A percentile compares a stretch with the other conserved stretches of the same genome.
Conservation (phyloP, 768 basidiomycete species). For the Leccinum variicolor region DNA sequence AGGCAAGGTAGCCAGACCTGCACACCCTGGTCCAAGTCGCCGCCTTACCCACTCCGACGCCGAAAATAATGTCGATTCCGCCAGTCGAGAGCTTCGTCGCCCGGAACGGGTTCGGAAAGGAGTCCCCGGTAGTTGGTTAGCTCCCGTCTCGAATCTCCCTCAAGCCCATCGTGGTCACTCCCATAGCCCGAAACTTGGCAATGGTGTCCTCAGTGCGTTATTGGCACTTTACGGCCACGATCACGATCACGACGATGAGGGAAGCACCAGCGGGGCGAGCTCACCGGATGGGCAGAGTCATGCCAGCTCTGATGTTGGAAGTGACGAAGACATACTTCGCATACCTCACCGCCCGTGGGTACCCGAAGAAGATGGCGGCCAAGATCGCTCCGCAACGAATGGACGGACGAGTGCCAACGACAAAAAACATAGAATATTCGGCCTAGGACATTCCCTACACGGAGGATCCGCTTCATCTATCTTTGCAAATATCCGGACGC, state of each 20-base stretch:
- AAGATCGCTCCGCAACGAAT: constrained; percentile 1
- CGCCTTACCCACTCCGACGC: constrained; percentile 7
- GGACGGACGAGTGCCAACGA: not conserved
- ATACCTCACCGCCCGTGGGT: constrained; percentile 23
- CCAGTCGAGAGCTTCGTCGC: not conserved
- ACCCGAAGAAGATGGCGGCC: constrained; percentile 4
- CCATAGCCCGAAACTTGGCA: constrained; percentile 26
- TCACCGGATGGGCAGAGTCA: constrained; percentile 17
- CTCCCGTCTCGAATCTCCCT: constrained; percentile 1
- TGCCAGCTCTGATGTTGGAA: constrained; percentile 19
- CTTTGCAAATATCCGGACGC: constrained; percentile 14
- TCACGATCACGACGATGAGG: constrained; percentile 28
- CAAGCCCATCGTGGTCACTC: not conserved
- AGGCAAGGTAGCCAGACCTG: constrained; percentile 5
- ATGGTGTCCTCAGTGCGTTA: constrained; percentile 63
- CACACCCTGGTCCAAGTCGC: not conserved
- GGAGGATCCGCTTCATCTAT: constrained; percentile 27
- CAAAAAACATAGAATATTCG: not conserved
- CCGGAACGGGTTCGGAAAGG: constrained; percentile 14
- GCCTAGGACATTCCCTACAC: constrained; percentile 19
- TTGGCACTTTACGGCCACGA: constrained; percentile 54
- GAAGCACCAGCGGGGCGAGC: constrained; percentile 21
- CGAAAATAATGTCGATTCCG: constrained; percentile 7
- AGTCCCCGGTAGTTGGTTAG: constrained; percentile 19
- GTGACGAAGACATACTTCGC: constrained; percentile 16